Evolutionary conservation across 2,329 filamentous ascomycete genomes (phyloP), one percentile per base, ranked within the genome.

Genomic region (Phaeophleospora eucalypticola): DNA sequence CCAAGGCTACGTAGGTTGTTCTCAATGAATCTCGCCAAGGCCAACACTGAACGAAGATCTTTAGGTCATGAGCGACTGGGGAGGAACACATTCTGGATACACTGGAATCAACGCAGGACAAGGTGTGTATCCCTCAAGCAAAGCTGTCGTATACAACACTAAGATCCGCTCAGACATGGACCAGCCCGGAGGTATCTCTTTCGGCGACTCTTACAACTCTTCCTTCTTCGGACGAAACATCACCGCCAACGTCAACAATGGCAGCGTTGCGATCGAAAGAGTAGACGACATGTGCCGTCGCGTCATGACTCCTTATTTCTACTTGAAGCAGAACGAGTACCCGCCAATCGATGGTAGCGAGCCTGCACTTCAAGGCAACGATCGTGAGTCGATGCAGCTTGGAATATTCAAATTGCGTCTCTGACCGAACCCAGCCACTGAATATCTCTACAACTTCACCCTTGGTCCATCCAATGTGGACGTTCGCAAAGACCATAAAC

Each of bases 41-140:
- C n/a, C n/a, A n/a, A n/a, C n/a, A n/a, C n/a, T n/a, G n/a, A n/a
- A n/a, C n/a, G n/a, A n/a, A n/a, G n/a, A n/a, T n/a, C n/a, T n/a
- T n/a, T n/a, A 89, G 46, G 80, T 93, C 9, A 86, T 93, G 74
- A 84, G 82, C 1, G 90, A 95, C 64, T 95, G 89, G 89, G 44
- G 57, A 17, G 62, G 58, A 9, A 57, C 56, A n/a, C 56, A 58
- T 19, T 48, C 54, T 20, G 58, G 58, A 29, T 56, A 57, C 16
- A 48, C 48, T 15, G 48, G 44, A 20, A 54, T 53, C 2, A 46
- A 57, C 29, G 58, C 58, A 19, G 58, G 58, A 17, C 48, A n/a
- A n/a, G n/a, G n/a, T n/a, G n/a, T n/a, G n/a, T n/a, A n/a, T n/a
- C n/a, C n/a, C n/a, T n/a, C n/a, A n/a, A n/a, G n/a, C n/a, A n/a